Percentiles rank a stretch among this genome's conserved stretches.
Conservation (phyloP, 2,329 filamentous ascomycete species). For the Diaporthe eres region DNA sequence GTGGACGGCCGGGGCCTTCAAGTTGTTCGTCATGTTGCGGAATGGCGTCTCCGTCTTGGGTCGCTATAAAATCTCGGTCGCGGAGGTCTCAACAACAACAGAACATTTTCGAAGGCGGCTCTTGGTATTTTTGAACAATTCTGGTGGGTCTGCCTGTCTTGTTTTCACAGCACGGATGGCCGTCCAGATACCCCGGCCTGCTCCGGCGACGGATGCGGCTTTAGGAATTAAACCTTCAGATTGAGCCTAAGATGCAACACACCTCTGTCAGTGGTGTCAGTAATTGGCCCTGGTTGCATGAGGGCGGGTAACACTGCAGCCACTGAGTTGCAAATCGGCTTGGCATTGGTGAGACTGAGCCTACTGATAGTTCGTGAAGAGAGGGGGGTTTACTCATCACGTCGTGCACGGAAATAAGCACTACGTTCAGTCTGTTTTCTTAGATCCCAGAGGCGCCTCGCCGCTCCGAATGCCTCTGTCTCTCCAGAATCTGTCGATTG, state of each 20-base stretch:
- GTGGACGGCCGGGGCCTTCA: not conserved
- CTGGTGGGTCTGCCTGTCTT: not conserved
- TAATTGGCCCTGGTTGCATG: not conserved
- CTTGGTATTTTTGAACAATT: not conserved
- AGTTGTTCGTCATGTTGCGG: not conserved
- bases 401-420: not conserved
- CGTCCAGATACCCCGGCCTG: too few species aligned
- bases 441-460: too few species aligned
- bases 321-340: not conserved
- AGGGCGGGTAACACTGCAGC: not conserved
- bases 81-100: not conserved
- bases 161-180: not conserved
- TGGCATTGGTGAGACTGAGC: not conserved
- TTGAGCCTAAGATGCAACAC: not conserved
- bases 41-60: not conserved
- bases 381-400: constrained; percentile 18
- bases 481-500: not conserved
- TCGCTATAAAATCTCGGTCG: not conserved
- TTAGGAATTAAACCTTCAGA: constrained; percentile 3
- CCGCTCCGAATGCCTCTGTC: too few species aligned
- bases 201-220: not conserved
- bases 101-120: not conserved
- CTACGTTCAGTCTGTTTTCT: not conserved
- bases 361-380: not conserved
- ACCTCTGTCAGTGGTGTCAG: not conserved